Evolutionary conservation across 192 early-diverging fungal genomes (phyloP), one percentile per base, ranked within the genome.

Genomic region (Coemansia sp.): DNA sequence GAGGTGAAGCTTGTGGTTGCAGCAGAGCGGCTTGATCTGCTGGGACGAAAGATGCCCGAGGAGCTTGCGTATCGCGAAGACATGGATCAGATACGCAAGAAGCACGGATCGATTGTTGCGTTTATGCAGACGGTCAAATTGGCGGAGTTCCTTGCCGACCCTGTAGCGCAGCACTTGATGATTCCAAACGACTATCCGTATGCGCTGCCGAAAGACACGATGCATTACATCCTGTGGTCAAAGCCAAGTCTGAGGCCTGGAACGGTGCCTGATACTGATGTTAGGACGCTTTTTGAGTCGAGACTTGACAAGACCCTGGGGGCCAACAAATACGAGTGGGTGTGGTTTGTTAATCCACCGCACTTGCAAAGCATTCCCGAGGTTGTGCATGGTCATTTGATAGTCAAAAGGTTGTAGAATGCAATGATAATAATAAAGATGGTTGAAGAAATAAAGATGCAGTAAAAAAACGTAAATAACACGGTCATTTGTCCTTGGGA

Each of bases 161-260:
- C 42, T 19, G 51, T 16, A 20, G 61, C 61, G 11, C 45, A 73
- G 55, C 64, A 66, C 20, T 65, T 81, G 64, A 59, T 84, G 56
- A 57, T 84, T 12, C 82, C 68, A 5, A 84, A 84, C 70, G 82
- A 84, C 74, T 84, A 73, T 61, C 82, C 82, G 7, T 84, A 84
- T 49, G 76, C 82, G n/a, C 58, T 84, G 25, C 64, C 64, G 2
- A 55, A 62, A 2, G 48, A 67, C 61, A 63, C 66, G 7, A 4
- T 13, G 39, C 82, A 84, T 41, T 76, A 71, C 20, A 79, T 84
- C 17, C 50, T 84, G 41, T 84, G 82, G 82, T 84, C 72, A 9
- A 84, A 84, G 76, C 32, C n/a, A 19, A 49, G 43, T 57, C 64
- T 79, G 54, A 64, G 70, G 2, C 38, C 61, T 2, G 70, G 73